Conservation (phyloP, 2,329 filamentous ascomycete genomes). For the Diaporthe vaccinii region DNA sequence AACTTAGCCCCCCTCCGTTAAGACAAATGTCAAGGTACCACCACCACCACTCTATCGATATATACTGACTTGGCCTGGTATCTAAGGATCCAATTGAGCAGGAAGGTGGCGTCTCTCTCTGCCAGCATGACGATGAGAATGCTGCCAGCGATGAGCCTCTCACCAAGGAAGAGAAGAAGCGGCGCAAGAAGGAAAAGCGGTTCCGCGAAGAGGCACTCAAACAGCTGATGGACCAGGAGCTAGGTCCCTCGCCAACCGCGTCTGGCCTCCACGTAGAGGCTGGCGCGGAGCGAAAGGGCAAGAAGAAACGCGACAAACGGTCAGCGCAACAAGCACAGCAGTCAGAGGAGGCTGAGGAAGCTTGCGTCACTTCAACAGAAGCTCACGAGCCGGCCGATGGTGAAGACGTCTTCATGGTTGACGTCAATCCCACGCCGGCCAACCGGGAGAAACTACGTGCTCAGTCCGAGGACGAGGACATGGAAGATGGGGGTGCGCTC, state of each 20-base stretch:
- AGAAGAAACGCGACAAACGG: slow-evolving; percentile 36
- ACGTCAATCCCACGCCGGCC: slow-evolving; percentile 45
- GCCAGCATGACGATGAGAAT: slow-evolving; percentile 18
- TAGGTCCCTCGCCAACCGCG: background rate
- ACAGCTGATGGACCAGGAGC: slow-evolving; percentile 16
- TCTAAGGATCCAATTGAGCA: slow-evolving; percentile 32
- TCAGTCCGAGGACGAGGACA: slow-evolving; percentile 37
- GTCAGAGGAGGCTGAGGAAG: slow-evolving; percentile 40
- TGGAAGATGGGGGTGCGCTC: slow-evolving; percentile 34
- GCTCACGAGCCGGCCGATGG: slow-evolving; percentile 19
- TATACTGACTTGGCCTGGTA: slow-evolving; percentile 26
- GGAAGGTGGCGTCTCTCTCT: slow-evolving; percentile 36
- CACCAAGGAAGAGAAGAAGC: slow-evolving; percentile 24
- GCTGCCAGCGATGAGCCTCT: background rate
- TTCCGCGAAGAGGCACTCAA: slow-evolving; percentile 32
- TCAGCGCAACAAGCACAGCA: slow-evolving; percentile 37
- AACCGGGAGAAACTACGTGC: slow-evolving; percentile 37
- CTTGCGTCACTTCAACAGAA: background rate
- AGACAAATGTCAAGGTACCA: too few relatives aligned
- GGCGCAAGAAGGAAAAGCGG: slow-evolving; percentile 33
- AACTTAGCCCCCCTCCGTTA: too few relatives aligned
- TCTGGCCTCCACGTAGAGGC: slow-evolving; percentile 4
- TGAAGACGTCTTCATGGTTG: slow-evolving; percentile 45
- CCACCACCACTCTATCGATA: background rate
- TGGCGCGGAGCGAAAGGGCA: slow-evolving; percentile 34